phyloP scores from a whole-genome alignment of 345 rosid genomes.

The Bruguiera parviflora region DNA sequence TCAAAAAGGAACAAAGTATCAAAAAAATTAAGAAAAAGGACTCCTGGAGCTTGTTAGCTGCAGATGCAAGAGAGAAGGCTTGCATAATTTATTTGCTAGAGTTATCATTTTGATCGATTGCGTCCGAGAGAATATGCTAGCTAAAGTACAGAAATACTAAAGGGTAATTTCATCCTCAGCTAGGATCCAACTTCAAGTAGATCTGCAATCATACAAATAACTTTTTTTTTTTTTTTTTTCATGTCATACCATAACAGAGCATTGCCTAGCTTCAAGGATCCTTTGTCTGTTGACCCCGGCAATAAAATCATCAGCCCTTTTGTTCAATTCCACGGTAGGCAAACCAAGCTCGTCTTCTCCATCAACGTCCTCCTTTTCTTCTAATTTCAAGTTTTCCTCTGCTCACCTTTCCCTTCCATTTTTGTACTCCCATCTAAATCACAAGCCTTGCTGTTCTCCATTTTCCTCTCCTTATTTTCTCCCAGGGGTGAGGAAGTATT shows the following conservation, averaged over 20 bases:
- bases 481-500: slow-evolving; percentile 3
- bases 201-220: no score
- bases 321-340: slow-evolving; percentile 46
- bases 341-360: slow-evolving; percentile 20
- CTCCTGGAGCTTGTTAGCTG: no score
- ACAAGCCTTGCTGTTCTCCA: slow-evolving; percentile 9
- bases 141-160: not conserved
- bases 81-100: not conserved
- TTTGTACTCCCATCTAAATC: slow-evolving; percentile 8
- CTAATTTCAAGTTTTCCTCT: not conserved
- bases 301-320: slow-evolving; percentile 67
- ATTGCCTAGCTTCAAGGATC: slow-evolving; percentile 38
- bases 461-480: slow-evolving; percentile 14
- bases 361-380: slow-evolving; percentile 11
- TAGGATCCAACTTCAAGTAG: no score
- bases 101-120: not conserved
- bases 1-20: not conserved
- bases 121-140: not conserved
- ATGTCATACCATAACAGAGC: slow-evolving; percentile 19
- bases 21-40: not conserved
- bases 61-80: no score
- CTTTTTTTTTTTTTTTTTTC: no score
- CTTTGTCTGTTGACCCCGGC: slow-evolving; percentile 58
- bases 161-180: not conserved
- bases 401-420: slow-evolving; percentile 4